Evolutionary conservation across 2,329 filamentous ascomycete genomes (phyloP), one percentile per base, ranked within the genome.

Genomic region (Stachybotrys elegans): DNA sequence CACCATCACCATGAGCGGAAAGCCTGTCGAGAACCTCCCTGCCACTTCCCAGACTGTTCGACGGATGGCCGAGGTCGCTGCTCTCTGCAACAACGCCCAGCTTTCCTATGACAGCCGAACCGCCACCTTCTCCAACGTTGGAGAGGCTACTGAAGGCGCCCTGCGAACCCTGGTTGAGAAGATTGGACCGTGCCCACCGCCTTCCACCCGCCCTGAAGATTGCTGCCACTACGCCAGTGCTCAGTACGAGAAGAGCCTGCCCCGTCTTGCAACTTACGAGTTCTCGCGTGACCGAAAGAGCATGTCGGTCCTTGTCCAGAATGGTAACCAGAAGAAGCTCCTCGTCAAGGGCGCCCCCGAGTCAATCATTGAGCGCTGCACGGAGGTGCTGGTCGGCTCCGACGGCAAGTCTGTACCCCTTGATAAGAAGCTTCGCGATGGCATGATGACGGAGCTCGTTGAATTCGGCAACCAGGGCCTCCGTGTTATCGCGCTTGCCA

Each of bases 281-380:
- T 98, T 98, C 69, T 97, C 93, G 2, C 84, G 93, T 56, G 93
- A 98, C 67, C 83, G 93, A 50, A 98, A 98, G 80, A 97, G 92
- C 68, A 98, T 98, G 93, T 98, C 93, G 39, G 94, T 98, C 27
- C 72, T 97, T 47, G 88, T 94, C 50, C 78, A 85, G 52, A 76
- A 78, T 43, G 84, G 79, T 44, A 73, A 75, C 40, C 68, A 81
- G 42, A 81, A 93, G 69, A 90, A 86, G 63, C 82, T 98, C 11
- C 78, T 98, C 40, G 91, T 98, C 53, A 98, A 98, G 71, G 93
- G 93, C 57, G 93, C 94, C 17, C 93, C 93, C 6, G 93, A 98
- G 67, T 89, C 90, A 12, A 84, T 98, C 55, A 79, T 98, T 49
- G 92, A 95, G 56, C 86, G 94, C 48, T 98, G 93, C 73, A 86